These are phyloP conservation scores for Russula emetica DNA, from an alignment of 768 basidiomycete genomes.

Conservation along the genomic window DNA sequence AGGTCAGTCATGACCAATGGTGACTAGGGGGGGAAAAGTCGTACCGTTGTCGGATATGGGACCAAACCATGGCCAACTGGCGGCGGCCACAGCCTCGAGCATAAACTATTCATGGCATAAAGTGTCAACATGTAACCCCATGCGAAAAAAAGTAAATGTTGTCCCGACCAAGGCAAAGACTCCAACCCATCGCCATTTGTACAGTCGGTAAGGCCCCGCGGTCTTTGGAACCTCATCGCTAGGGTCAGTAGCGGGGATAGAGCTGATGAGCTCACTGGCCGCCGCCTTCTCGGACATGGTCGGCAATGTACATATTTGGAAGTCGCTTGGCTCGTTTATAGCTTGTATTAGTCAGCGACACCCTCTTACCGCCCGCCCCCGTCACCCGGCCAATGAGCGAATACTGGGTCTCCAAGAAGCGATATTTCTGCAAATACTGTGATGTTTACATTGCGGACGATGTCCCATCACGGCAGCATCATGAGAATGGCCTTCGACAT, in stretches of 20 bases:
- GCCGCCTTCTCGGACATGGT: background rate
- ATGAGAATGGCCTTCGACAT: conserved; percentile 91
- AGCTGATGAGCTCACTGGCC: background rate
- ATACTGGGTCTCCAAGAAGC: conserved; percentile 91
- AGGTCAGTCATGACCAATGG: background rate
- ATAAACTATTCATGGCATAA: conserved; percentile 43
- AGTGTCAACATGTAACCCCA: background rate
- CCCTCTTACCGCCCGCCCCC: conserved; percentile 12
- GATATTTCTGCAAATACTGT: conserved; percentile 96
- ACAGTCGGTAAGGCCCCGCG: conserved; percentile 50
- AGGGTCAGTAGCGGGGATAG: background rate
- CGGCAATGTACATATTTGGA: background rate
- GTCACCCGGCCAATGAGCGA: conserved; percentile 57
- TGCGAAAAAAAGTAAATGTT: too few relatives aligned
- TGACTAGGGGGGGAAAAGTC: conserved; percentile 24
- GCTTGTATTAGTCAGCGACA: background rate
- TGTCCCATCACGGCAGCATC: conserved; percentile 83
- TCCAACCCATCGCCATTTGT: conserved; percentile 65
- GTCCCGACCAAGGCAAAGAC: conserved; percentile 55
- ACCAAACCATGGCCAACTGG: conserved; percentile 74
- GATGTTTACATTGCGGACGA: conserved; percentile 97
- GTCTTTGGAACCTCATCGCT: background rate
- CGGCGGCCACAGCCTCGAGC: conserved; percentile 60
- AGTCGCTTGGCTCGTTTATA: background rate
- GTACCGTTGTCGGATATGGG: conserved; percentile 69